Percentiles rank a stretch among this genome's conserved stretches.
phyloP scores from a whole-genome alignment of 768 basidiomycete genomes.

The Boletus rex-veris region DNA sequence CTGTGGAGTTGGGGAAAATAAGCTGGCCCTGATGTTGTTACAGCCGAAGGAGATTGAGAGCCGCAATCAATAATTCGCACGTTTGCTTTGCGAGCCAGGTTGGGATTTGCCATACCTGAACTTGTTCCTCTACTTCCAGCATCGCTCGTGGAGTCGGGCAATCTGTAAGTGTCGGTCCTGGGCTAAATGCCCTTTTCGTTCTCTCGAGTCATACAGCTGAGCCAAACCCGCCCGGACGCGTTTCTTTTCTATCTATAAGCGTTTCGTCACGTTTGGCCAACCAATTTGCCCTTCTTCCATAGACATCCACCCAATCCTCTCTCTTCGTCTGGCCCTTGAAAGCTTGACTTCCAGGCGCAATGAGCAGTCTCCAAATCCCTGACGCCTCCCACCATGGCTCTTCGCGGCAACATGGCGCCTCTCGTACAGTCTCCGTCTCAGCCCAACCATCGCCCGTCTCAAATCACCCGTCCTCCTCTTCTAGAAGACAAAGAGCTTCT shows the following conservation, averaged over 20 bases:
- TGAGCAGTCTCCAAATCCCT: slow-evolving; percentile 43
- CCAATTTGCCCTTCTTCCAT: neutral
- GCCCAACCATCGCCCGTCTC: slow-evolving; percentile 49
- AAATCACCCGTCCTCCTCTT: slow-evolving; percentile 37
- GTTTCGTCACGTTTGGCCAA: neutral
- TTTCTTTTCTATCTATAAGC: slow-evolving; percentile 22
- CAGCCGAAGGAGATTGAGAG: slow-evolving; percentile 13
- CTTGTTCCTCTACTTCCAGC: slow-evolving; percentile 15
- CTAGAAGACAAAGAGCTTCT: slow-evolving; percentile 67
- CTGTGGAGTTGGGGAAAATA: neutral
- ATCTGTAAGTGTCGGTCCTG: slow-evolving; percentile 13
- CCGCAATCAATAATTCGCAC: slow-evolving; percentile 26
- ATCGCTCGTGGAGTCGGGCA: slow-evolving; percentile 2
- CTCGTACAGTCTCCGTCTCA: slow-evolving; percentile 59
- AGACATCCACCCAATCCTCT: neutral
- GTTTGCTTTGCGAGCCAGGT: slow-evolving; percentile 15
- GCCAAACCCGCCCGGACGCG: slow-evolving; percentile 15
- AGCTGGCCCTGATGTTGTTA: neutral
- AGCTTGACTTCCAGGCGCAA: slow-evolving; percentile 10
- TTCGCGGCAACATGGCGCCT: slow-evolving; percentile 39
- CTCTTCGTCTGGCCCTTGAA: neutral
- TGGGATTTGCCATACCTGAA: slow-evolving; percentile 15
- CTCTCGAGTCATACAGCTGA: slow-evolving; percentile 15
- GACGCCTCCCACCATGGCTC: slow-evolving; percentile 42
- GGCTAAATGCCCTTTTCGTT: slow-evolving; percentile 9